Conservation (phyloP, 2,329 filamentous ascomycete genomes). For the Hysterium pulicare region DNA sequence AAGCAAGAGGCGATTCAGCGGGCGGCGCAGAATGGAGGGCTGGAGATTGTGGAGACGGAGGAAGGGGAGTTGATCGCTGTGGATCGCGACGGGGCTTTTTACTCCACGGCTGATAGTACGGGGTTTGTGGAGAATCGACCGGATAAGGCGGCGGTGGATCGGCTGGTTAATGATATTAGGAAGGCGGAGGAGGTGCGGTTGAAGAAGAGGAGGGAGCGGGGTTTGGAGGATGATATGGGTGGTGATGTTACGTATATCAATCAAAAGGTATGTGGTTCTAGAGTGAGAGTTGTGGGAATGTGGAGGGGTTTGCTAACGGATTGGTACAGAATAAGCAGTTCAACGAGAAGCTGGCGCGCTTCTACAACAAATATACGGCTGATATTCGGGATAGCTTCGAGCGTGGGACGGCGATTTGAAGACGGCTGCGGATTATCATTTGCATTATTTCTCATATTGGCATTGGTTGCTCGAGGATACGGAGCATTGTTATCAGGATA, state of each 20-base stretch:
- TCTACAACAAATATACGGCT: slow-evolving; percentile 98
- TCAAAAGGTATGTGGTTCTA: slow-evolving; percentile 63
- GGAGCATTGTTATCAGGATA: too few relatives aligned
- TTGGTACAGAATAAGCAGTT: slow-evolving; percentile 86
- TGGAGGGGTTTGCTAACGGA: too few relatives aligned
- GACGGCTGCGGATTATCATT: not conserved
- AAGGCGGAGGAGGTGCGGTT: slow-evolving; percentile 84
- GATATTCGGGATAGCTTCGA: slow-evolving; percentile 98
- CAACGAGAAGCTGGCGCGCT: slow-evolving; percentile 92
- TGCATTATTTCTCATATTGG: not conserved
- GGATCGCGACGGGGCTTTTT: slow-evolving; percentile 86
- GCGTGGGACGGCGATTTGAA: slow-evolving; percentile 86
- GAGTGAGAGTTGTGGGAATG: too few relatives aligned
- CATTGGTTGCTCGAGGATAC: too few relatives aligned
- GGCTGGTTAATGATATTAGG: slow-evolving; percentile 78
- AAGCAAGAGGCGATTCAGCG: slow-evolving; percentile 82
- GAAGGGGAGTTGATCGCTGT: slow-evolving; percentile 92
- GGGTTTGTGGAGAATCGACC: slow-evolving; percentile 83
- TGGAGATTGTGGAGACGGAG: slow-evolving; percentile 95
- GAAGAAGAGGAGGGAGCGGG: slow-evolving; percentile 80
- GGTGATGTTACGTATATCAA: slow-evolving; percentile 98
- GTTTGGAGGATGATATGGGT: slow-evolving; percentile 72
- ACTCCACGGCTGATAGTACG: slow-evolving; percentile 80
- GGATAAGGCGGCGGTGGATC: slow-evolving; percentile 80
- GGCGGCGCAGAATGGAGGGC: slow-evolving; percentile 76